phyloP scores from a whole-genome alignment of 2,329 filamentous ascomycete genomes.

The Penicillium fuscoglaucum region DNA sequence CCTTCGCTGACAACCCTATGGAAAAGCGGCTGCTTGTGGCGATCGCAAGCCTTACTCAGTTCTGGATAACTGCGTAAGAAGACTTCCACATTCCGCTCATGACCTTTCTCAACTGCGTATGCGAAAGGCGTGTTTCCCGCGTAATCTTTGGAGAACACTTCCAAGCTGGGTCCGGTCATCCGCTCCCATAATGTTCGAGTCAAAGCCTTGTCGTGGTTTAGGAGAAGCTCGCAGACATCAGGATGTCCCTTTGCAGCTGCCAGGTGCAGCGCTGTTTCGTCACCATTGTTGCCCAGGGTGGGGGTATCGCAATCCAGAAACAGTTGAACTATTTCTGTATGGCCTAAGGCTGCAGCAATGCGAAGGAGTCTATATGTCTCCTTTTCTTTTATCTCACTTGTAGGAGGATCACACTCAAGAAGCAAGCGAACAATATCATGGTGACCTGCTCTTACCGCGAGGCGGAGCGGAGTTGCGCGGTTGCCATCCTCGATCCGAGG shows the following conservation, averaged over 20 bases:
- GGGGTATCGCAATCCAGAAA: background rate
- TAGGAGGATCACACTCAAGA: background rate
- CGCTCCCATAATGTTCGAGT: background rate
- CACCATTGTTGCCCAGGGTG: background rate
- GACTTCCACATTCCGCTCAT: background rate
- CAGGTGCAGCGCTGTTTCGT: background rate
- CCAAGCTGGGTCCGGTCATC: background rate
- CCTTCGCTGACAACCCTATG: background rate
- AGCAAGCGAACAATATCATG: background rate
- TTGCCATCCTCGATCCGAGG: background rate
- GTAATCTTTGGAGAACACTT: background rate
- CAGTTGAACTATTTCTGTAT: background rate
- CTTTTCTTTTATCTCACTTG: background rate
- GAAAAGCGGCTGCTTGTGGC: background rate
- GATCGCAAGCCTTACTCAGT: background rate
- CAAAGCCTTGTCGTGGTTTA: background rate
- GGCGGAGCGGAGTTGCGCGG: background rate
- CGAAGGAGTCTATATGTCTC: background rate
- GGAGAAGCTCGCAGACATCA: background rate
- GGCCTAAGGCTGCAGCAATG: background rate
- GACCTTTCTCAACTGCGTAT: background rate
- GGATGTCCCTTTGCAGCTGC: background rate
- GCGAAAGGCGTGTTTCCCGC: background rate
- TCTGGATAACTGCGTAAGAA: background rate
- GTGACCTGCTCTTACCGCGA: background rate